Percentiles rank a stretch among this genome's conserved stretches.
Evolutionary conservation across 192 early-diverging fungal genomes (phyloP).

Genomic region (Chytriomyces sp.): DNA sequence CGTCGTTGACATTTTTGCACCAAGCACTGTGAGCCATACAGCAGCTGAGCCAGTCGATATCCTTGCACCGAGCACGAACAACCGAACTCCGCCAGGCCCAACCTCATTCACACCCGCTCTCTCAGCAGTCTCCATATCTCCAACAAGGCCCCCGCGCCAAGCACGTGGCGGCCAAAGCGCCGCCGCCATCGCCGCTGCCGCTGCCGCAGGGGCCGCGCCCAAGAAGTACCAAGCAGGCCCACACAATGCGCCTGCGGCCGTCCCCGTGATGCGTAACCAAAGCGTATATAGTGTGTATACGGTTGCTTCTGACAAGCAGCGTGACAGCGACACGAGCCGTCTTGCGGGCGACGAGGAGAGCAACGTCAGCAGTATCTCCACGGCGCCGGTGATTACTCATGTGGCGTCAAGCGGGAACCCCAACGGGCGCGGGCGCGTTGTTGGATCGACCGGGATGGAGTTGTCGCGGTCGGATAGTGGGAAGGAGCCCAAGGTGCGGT

Average conservation of each 20-base stretch:
- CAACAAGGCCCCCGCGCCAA: not conserved
- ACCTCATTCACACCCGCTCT: not conserved
- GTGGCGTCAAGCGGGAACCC: no score
- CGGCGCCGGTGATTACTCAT: not conserved
- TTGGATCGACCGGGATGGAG: not conserved
- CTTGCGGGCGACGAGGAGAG: not conserved
- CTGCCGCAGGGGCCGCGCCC: not conserved
- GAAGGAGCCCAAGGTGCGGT: slow-evolving; percentile 32
- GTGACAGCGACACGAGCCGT: not conserved
- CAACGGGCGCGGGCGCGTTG: no score
- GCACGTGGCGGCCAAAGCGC: not conserved
- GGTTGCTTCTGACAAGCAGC: not conserved
- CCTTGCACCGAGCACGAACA: not conserved
- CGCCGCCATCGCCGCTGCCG: not conserved
- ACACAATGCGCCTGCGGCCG: slow-evolving; percentile 8
- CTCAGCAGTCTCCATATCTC: not conserved
- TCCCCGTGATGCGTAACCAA: not conserved
- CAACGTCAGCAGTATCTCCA: not conserved
- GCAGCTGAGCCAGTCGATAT: no score
- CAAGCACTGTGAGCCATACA: no score
- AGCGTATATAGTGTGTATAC: slow-evolving; percentile 22
- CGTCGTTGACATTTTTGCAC: no score
- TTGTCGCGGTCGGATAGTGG: not conserved
- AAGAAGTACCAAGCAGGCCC: slow-evolving; percentile 19
- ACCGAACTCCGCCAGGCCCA: not conserved